phyloP scores from a whole-genome alignment of 2,329 filamentous ascomycete genomes.

The Chrysoporthe cubensis region DNA sequence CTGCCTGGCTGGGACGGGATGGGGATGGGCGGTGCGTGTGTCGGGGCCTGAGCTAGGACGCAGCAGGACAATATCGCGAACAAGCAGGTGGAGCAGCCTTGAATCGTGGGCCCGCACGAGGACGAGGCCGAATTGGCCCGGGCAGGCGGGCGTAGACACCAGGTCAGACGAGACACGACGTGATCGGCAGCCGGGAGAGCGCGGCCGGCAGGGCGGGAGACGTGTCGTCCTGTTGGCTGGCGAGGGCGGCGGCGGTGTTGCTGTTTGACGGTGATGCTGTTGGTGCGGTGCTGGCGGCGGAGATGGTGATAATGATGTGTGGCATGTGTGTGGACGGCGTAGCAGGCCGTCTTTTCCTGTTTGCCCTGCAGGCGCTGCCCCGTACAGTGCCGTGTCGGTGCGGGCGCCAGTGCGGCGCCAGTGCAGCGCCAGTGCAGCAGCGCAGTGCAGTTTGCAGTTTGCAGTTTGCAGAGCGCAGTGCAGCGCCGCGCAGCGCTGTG shows the following conservation, averaged over 20 bases:
- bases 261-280: background rate
- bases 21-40: constrained; percentile 6
- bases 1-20: background rate
- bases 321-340: background rate
- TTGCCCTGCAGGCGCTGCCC: background rate
- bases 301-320: background rate
- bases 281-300: background rate
- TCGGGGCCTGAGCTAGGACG: constrained; percentile 6
- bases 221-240: background rate
- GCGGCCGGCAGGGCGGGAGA: background rate
- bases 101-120: constrained; percentile 6
- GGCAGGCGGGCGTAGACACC: background rate
- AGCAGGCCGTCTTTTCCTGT: background rate
- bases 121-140: constrained; percentile 1
- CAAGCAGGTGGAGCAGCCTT: constrained; percentile 9
- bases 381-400: background rate
- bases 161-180: background rate
- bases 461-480: background rate
- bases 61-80: constrained; percentile 15
- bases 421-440: background rate
- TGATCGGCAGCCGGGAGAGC: background rate
- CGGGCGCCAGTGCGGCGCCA: background rate
- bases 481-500: background rate
- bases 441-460: background rate
- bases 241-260: background rate